phyloP scores from a whole-genome alignment of 2,329 filamentous ascomycete species.

The Trichoderma breve region DNA sequence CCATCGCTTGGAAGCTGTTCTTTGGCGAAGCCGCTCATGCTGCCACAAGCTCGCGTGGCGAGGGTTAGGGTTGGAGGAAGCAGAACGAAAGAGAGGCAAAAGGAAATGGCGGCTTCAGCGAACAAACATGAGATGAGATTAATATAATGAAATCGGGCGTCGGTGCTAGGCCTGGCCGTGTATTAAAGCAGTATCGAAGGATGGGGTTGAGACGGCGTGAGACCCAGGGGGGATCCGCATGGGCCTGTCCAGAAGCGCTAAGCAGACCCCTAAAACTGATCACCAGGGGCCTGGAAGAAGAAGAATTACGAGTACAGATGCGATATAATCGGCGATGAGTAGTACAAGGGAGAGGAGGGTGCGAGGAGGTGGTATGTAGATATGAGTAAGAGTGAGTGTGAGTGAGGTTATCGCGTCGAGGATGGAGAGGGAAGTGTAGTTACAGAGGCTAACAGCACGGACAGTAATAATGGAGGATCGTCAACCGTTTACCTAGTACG shows the following conservation, averaged over 20 bases:
- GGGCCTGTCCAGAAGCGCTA: background rate
- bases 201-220: background rate
- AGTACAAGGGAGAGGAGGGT: background rate
- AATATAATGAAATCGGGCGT: background rate
- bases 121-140: background rate
- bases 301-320: background rate
- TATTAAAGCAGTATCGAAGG: background rate
- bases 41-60: slow-evolving; percentile 1
- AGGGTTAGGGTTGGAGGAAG: background rate
- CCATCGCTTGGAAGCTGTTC: slow-evolving; percentile 26
- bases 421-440: background rate
- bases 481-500: background rate
- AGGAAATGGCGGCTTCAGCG: background rate
- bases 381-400: background rate
- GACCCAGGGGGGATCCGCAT: background rate
- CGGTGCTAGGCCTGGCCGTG: background rate
- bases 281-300: background rate
- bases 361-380: background rate
- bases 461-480: background rate
- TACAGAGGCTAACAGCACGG: background rate
- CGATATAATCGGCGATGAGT: background rate
- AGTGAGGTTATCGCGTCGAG: background rate
- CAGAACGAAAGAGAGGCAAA: background rate
- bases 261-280: background rate
- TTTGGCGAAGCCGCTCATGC: slow-evolving; percentile 12